Percentiles rank a stretch among this genome's conserved stretches.
Evolutionary conservation across 768 basidiomycete genomes (phyloP).

Genomic region (Dentipellis sp.): DNA sequence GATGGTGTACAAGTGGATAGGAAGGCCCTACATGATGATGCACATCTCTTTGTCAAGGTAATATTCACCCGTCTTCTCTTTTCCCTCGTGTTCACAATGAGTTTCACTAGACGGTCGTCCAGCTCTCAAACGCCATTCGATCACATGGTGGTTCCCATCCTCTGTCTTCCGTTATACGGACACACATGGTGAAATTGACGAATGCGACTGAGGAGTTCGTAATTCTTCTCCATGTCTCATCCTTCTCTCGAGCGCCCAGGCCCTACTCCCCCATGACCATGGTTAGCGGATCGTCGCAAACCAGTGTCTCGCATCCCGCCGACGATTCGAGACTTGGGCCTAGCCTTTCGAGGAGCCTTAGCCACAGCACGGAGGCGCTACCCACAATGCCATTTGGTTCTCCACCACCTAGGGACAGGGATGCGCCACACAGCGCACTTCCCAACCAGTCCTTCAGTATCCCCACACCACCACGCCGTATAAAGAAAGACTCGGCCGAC

Average conservation of each 20-base stretch:
- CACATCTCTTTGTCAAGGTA: conserved; percentile 77
- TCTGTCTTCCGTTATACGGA: conserved; percentile 53
- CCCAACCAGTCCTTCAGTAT: conserved; percentile 40
- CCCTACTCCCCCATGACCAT: conserved; percentile 45
- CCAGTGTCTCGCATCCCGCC: conserved; percentile 1
- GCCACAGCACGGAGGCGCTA: conserved; percentile 7
- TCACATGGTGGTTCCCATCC: conserved; percentile 43
- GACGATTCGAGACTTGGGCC: conserved; percentile 6
- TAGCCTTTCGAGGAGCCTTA: conserved; percentile 5
- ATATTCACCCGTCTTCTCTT: conserved; percentile 10
- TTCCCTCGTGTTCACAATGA: neutral
- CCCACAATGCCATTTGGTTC: neutral
- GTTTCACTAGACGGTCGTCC: conserved; percentile 53
- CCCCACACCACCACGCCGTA: conserved; percentile 22
- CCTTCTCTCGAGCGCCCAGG: conserved; percentile 46
- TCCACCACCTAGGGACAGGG: conserved; percentile 14
- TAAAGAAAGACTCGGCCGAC: conserved; percentile 10
- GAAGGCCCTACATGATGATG: conserved; percentile 64
- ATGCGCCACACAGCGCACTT: conserved; percentile 45
- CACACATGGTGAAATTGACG: conserved; percentile 66
- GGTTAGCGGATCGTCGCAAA: conserved; percentile 3
- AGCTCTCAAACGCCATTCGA: conserved; percentile 68
- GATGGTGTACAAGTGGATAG: conserved; percentile 46
- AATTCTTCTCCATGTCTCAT: conserved; percentile 79
- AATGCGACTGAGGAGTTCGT: conserved; percentile 84